Conservation (phyloP, 768 basidiomycete genomes). For the Phaeotremella fagi region DNA sequence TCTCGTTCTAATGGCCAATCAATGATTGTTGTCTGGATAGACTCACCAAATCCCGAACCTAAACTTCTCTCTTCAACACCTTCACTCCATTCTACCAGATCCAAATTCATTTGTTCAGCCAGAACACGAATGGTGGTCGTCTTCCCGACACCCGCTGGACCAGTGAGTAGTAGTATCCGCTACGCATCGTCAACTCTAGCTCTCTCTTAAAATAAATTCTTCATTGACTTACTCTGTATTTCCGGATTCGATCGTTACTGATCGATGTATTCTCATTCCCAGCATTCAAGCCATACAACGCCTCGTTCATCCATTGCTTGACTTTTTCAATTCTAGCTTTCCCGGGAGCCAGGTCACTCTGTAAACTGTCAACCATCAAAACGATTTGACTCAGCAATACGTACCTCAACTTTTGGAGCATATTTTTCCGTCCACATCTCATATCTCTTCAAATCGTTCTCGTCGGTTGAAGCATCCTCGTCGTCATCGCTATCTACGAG, state of each 20-base stretch:
- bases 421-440: slow-evolving; percentile 43
- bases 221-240: slow-evolving; percentile 38
- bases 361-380: slow-evolving; percentile 1
- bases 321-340: slow-evolving; percentile 38
- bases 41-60: slow-evolving; percentile 46
- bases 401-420: slow-evolving; percentile 26
- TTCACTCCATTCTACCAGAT: slow-evolving; percentile 82
- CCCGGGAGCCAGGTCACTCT: slow-evolving; percentile 43
- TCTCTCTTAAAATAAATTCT: background rate
- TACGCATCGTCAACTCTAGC: slow-evolving; percentile 42
- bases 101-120: slow-evolving; percentile 66
- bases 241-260: slow-evolving; percentile 36
- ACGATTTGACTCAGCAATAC: slow-evolving; percentile 2
- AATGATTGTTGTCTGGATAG: background rate
- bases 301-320: slow-evolving; percentile 44
- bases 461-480: background rate
- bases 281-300: slow-evolving; percentile 27
- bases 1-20: slow-evolving; percentile 44
- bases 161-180: slow-evolving; percentile 79
- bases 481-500: slow-evolving; percentile 23
- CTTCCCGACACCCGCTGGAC: slow-evolving; percentile 86
- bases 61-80: slow-evolving; percentile 56
- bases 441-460: slow-evolving; percentile 2
- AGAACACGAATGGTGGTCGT: slow-evolving; percentile 77
- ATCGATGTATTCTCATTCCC: background rate